Conservation (phyloP, 495 filamentous ascomycete species). For the Penicillium riverlandense region DNA sequence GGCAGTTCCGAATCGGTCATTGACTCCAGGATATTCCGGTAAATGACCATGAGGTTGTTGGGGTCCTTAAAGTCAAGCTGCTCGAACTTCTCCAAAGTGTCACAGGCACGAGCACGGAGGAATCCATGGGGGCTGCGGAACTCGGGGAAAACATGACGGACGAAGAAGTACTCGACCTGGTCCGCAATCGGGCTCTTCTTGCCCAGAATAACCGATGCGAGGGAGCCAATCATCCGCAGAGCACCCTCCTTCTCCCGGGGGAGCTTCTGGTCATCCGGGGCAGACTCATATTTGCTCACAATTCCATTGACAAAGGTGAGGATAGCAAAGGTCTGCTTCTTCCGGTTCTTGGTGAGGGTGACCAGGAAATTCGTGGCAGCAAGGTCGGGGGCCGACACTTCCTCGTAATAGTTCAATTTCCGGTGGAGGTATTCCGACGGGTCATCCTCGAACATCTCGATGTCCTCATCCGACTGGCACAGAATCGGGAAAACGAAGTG, state of each 20-base stretch:
- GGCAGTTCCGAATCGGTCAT: constrained; percentile 90
- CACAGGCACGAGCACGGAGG: constrained; percentile 89
- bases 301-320: constrained; percentile 89
- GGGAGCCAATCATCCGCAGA: constrained; percentile 91
- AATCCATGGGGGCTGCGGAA: constrained; percentile 91
- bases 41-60: constrained; percentile 89
- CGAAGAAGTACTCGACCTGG: constrained; percentile 98
- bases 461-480: constrained; percentile 86
- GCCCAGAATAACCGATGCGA: constrained; percentile 86
- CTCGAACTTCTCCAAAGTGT: constrained; percentile 96
- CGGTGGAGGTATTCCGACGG: constrained; percentile 94
- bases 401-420: constrained; percentile 96
- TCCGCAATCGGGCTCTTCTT: constrained; percentile 98
- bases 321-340: constrained; percentile 92
- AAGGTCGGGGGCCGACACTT: constrained; percentile 91
- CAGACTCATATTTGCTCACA: constrained; percentile 82
- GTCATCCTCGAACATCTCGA: constrained; percentile 89
- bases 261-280: constrained; percentile 78
- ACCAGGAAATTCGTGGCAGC: constrained; percentile 95
- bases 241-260: constrained; percentile 95
- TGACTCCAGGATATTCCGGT: constrained; percentile 92
- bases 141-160: constrained; percentile 96
- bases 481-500: constrained; percentile 94
- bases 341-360: constrained; percentile 84
- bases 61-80: constrained; percentile 91